Percentiles rank a stretch among this genome's conserved stretches.
Conservation (phyloP, 331 rosid genomes). For the Cucumis variabilis region DNA sequence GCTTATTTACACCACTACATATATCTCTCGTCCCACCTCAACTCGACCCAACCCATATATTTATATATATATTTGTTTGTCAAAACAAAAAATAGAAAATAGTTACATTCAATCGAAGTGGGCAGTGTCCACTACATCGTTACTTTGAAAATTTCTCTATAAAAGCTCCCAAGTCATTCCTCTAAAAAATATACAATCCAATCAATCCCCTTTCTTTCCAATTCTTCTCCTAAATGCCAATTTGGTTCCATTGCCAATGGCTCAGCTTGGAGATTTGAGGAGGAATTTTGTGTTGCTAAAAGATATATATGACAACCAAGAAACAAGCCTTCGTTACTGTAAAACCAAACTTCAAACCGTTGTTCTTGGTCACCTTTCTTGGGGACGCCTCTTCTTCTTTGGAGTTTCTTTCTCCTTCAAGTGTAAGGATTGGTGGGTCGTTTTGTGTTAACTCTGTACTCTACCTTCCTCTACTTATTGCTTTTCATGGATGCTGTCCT, state of each 20-base stretch:
- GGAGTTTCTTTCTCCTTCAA: not conserved
- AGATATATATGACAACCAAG: conserved; percentile 5
- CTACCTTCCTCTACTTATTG: not conserved
- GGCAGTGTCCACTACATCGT: too few relatives aligned
- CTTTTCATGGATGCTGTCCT: conserved; percentile 21
- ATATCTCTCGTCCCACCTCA: too few relatives aligned
- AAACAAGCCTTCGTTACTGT: not conserved
- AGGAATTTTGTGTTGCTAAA: not conserved
- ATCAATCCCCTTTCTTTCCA: not conserved
- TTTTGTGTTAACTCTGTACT: not conserved
- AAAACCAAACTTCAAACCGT: conserved; percentile 18
- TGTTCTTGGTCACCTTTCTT: not conserved
- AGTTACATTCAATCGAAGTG: too few relatives aligned
- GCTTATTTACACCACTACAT: too few relatives aligned
- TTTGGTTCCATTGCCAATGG: not conserved
- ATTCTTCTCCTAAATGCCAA: not conserved
- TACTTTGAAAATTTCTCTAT: too few relatives aligned
- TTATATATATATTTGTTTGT: too few relatives aligned
- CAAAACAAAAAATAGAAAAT: too few relatives aligned
- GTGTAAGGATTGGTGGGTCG: conserved; percentile 20
- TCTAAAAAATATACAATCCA: too few relatives aligned
- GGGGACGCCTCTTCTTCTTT: not conserved
- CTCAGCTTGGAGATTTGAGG: not conserved
- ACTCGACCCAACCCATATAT: too few relatives aligned
- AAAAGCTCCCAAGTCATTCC: too few relatives aligned